Percentiles rank a stretch among this genome's conserved stretches.
Conservation (phyloP, 257 asterid species). For the Dorcoceras hygrometricum region DNA sequence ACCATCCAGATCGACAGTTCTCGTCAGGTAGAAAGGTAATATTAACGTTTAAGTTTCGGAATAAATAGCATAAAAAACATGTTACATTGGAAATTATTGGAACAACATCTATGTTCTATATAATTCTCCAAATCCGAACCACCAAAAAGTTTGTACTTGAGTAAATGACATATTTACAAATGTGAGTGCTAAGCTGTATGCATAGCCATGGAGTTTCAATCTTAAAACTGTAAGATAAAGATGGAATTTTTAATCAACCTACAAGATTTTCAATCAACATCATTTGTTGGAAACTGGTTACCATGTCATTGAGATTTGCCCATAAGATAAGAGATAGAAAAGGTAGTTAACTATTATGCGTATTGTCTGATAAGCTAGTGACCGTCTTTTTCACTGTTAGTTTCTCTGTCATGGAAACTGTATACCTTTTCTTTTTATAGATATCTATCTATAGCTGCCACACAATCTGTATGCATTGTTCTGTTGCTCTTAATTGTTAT, state of each 20-base stretch:
- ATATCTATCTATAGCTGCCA: no score
- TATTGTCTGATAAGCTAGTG: no score
- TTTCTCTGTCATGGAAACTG: no score
- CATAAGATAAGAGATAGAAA: neutral
- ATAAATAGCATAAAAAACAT: neutral
- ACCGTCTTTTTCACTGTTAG: no score
- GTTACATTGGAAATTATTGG: neutral
- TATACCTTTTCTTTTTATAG: no score
- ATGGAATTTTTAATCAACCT: neutral
- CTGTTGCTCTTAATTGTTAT: no score
- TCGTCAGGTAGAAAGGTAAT: neutral
- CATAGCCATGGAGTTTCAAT: neutral
- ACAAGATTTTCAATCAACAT: neutral
- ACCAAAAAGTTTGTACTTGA: neutral
- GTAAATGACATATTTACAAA: no score
- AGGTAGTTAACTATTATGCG: no score
- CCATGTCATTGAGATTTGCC: neutral
- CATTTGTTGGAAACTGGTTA: neutral
- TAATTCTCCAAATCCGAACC: neutral
- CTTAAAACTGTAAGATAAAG: no score
- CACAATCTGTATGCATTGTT: no score
- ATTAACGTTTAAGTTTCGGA: conserved; percentile 13
- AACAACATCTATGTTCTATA: neutral
- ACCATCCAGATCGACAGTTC: neutral
- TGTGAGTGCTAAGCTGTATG: neutral